Conservation (phyloP, 306 rosid genomes). For the Begonia fuchsioides region DNA sequence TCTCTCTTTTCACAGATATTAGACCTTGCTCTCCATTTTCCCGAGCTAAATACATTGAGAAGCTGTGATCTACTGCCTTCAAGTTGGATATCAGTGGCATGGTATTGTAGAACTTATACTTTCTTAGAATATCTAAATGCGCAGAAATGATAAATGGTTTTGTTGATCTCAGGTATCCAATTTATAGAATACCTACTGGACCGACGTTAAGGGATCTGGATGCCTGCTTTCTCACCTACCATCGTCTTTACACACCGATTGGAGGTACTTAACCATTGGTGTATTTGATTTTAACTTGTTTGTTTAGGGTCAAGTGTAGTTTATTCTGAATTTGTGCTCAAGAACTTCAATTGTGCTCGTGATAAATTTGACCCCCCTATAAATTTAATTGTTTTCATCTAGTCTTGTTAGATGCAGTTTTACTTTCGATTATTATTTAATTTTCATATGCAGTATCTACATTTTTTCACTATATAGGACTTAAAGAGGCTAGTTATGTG, state of each 20-base stretch:
- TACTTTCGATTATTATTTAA: not conserved
- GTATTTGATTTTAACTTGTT: not conserved
- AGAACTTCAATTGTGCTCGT: no score
- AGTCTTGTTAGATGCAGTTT: not conserved
- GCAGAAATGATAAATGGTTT: not conserved
- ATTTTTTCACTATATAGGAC: no score
- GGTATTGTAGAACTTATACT: slow-evolving; percentile 26
- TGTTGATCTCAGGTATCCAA: slow-evolving; percentile 63
- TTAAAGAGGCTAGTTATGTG: no score
- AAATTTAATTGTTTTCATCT: no score
- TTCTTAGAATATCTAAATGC: no score
- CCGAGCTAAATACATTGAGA: slow-evolving; percentile 55
- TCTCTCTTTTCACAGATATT: slow-evolving; percentile 33
- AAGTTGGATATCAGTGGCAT: slow-evolving; percentile 93
- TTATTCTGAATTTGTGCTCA: not conserved
- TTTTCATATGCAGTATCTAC: no score
- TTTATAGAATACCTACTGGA: slow-evolving; percentile 82
- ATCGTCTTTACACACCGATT: slow-evolving; percentile 56
- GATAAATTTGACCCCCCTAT: no score
- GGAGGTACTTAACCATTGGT: slow-evolving; percentile 31
- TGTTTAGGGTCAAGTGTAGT: not conserved
- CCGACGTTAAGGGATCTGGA: slow-evolving; percentile 81
- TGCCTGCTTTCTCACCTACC: slow-evolving; percentile 86
- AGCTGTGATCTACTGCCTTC: slow-evolving; percentile 71
- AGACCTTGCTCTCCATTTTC: slow-evolving; percentile 52